Evolutionary conservation across 352 stramenopile species (phyloP).

Genomic region (Blastocystis sp.): DNA sequence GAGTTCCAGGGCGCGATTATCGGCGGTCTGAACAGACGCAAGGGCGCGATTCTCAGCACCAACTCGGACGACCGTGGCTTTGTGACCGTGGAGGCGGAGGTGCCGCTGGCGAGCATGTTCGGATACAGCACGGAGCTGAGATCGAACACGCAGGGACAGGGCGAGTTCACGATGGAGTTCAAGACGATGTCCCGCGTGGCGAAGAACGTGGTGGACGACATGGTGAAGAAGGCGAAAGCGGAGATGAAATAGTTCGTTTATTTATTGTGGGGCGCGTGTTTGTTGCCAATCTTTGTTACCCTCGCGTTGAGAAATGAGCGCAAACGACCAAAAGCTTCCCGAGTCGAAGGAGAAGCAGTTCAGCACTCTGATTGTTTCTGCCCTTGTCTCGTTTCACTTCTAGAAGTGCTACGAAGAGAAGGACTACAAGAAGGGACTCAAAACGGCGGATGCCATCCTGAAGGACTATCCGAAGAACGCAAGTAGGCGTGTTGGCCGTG

Average conservation of each 20-base stretch:
- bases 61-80: constrained; percentile 92
- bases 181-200: constrained; percentile 78
- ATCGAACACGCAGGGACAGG: constrained; percentile 93
- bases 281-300: background rate
- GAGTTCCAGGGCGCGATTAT: constrained; percentile 82
- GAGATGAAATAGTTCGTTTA: constrained; percentile 49
- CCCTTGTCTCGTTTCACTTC: background rate
- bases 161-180: constrained; percentile 99
- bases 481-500: background rate
- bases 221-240: constrained; percentile 69
- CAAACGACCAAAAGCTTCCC: constrained; percentile 44
- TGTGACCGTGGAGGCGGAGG: constrained; percentile 85
- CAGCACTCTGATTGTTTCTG: constrained; percentile 20
- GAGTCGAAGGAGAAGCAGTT: constrained; percentile 28
- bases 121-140: constrained; percentile 95
- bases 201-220: constrained; percentile 65
- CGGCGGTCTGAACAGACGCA: constrained; percentile 78
- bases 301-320: constrained; percentile 17
- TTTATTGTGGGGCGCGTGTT: constrained; percentile 50
- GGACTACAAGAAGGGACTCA: constrained; percentile 69
- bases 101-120: constrained; percentile 97
- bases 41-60: constrained; percentile 83
- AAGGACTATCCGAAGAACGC: constrained; percentile 64
- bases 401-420: constrained; percentile 73
- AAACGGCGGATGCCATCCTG: constrained; percentile 32